Evolutionary conservation across 441 rosid species (phyloP).

Genomic region (Kokia cookei): DNA sequence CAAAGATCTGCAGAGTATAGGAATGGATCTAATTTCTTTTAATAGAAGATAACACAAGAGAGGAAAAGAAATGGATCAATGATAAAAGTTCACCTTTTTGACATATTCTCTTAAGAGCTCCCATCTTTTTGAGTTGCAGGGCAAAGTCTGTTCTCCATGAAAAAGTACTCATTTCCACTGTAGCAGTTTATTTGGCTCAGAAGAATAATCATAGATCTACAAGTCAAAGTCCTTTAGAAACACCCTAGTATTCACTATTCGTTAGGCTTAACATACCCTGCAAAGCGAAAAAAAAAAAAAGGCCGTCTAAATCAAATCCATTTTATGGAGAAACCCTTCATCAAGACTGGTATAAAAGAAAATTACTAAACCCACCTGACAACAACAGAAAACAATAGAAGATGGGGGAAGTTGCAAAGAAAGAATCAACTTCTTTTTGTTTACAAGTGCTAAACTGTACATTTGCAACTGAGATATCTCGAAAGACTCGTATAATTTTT

Average conservation of each 20-base stretch:
- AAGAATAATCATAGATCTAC: constrained; percentile 21
- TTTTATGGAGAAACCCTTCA: background rate
- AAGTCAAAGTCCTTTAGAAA: constrained; percentile 9
- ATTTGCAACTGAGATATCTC: background rate
- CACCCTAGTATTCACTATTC: background rate
- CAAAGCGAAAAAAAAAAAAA: background rate
- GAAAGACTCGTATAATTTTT: background rate
- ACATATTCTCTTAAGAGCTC: background rate
- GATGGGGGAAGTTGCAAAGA: background rate
- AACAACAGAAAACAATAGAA: constrained; percentile 7
- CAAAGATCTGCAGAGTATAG: constrained; percentile 9
- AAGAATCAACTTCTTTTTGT: background rate
- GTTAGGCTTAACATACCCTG: background rate
- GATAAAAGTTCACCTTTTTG: background rate
- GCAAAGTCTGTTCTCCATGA: background rate
- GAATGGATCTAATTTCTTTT: constrained; percentile 4
- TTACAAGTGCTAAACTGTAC: constrained; percentile 6
- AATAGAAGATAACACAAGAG: background rate
- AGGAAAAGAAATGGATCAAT: background rate
- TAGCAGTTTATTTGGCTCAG: background rate
- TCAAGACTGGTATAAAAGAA: background rate
- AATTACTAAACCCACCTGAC: constrained; percentile 12
- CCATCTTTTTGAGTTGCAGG: background rate
- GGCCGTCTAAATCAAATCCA: background rate
- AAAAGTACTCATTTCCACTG: background rate